Base-by-base conservation (phyloP, 1,284 basidiomycete species). In the Fomitopsis betulina region DNA sequence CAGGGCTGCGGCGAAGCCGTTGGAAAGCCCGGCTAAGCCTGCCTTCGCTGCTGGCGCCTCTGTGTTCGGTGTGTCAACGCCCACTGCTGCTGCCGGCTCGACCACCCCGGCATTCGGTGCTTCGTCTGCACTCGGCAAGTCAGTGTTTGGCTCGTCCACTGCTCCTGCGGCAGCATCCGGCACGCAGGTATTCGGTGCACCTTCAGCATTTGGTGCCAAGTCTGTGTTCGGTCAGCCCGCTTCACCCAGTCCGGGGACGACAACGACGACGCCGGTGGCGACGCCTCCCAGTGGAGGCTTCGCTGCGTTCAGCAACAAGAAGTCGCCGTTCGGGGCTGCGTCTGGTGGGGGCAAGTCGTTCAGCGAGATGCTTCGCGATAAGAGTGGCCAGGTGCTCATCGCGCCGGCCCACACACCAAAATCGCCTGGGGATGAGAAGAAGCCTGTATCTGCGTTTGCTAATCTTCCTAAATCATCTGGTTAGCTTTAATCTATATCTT, bases 311-410 rank as follows among this genome's bases (percentile, higher is more conserved):
- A 78, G 76, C 52, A 74, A 75, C 7, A 63, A 72, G 8, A 62
- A 76, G 6, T 73, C 73, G 53, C 75, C 77, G 1, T 84, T 86
- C 63, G 68, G 73, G 9, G 69, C 78, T 57, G 69, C 74, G 5
- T 74, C 73, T 0, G 60, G 62, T n/a, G 66, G 63, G 13, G 65
- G 61, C 19, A 75, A 73, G 62, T 73, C 76, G 7, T 80, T 81
- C 55, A 66, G 68, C 13, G 79, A 79, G 17, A 60, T 81, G 54
- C 65, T 80, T 9, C 66, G 70, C 39, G 65, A 65, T 23, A 63
- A 63, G 12, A 69, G 67, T 19, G 69, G 70, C 43, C 63, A 63
- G 6, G 59, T 61, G 21, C 49, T 51, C 32, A 65, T 65, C 45
- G 64, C 66, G n/a, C 66, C 57, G 17, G 45, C 50, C 13, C 58